Conservation (phyloP, 2,329 filamentous ascomycete species). For the Hypomyces rosellus region DNA sequence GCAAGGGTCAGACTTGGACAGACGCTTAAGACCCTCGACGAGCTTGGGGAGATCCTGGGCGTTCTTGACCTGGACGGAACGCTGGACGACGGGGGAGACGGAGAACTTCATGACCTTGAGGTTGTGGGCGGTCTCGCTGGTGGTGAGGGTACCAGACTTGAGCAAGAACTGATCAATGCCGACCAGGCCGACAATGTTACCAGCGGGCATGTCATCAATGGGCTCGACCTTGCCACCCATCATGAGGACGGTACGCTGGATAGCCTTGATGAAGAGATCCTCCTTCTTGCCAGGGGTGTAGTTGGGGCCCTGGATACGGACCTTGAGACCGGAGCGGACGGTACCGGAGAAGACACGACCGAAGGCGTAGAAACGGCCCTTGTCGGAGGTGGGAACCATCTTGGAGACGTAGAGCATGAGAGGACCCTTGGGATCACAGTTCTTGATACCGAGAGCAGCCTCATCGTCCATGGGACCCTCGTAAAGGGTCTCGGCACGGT, state of each 20-base stretch:
- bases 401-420: constrained; percentile 99
- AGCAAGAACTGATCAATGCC: constrained; percentile 99
- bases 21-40: constrained; percentile 99
- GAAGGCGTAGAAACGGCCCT: constrained; percentile 99
- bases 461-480: constrained; percentile 94
- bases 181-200: constrained; percentile 99
- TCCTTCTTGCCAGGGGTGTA: constrained; percentile 98
- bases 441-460: constrained; percentile 91
- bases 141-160: constrained; percentile 99
- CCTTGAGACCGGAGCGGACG: constrained; percentile 95
- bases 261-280: constrained; percentile 97
- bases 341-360: constrained; percentile 99
- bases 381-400: constrained; percentile 99
- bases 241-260: constrained; percentile 99
- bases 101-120: constrained; percentile 99
- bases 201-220: constrained; percentile 96
- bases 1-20: constrained; percentile 99
- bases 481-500: constrained; percentile 98
- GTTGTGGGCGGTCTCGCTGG: constrained; percentile 96
- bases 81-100: constrained; percentile 96
- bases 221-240: constrained; percentile 99
- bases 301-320: constrained; percentile 99
- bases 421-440: constrained; percentile 95
- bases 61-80: constrained; percentile 99
- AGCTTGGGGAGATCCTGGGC: constrained; percentile 99